Conservation (phyloP, 345 rosid species). For the Populus simonii region DNA sequence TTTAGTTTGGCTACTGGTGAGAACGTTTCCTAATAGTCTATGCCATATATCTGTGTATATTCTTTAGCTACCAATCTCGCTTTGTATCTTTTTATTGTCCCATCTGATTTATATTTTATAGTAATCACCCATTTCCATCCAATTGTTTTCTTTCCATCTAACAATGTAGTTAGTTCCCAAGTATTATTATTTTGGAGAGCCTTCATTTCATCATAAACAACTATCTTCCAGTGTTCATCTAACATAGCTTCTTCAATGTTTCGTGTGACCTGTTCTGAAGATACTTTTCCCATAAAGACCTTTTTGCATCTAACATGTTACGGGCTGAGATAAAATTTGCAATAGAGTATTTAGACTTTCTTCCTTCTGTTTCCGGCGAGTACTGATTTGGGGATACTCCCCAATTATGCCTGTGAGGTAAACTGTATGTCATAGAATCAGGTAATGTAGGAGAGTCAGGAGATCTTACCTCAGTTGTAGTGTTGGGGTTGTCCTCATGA, state of each 20-base stretch:
- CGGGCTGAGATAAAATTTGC: fast-evolving
- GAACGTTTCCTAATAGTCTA: neutral
- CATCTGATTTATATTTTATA: too few species aligned
- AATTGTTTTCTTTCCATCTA: too few species aligned
- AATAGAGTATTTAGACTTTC: neutral
- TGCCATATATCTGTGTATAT: too few species aligned
- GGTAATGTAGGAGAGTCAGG: too few species aligned
- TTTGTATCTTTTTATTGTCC: too few species aligned
- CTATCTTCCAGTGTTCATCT: neutral
- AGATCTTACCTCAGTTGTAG: neutral
- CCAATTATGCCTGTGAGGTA: neutral
- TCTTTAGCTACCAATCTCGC: neutral
- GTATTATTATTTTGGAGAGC: neutral
- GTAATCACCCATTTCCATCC: neutral
- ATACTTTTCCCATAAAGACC: too few species aligned
- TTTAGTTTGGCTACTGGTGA: too few species aligned
- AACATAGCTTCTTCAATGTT: too few species aligned
- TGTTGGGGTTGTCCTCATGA: fast-evolving
- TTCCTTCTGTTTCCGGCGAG: neutral
- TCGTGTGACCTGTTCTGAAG: neutral
- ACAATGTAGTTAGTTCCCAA: neutral
- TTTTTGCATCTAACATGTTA: too few species aligned
- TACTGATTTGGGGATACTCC: too few species aligned
- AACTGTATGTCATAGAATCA: too few species aligned
- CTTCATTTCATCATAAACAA: too few species aligned